Evolutionary conservation across 169 alveolate genomes (phyloP), one percentile per base, ranked within the genome.

Genomic region (Cryptosporidium felis): DNA sequence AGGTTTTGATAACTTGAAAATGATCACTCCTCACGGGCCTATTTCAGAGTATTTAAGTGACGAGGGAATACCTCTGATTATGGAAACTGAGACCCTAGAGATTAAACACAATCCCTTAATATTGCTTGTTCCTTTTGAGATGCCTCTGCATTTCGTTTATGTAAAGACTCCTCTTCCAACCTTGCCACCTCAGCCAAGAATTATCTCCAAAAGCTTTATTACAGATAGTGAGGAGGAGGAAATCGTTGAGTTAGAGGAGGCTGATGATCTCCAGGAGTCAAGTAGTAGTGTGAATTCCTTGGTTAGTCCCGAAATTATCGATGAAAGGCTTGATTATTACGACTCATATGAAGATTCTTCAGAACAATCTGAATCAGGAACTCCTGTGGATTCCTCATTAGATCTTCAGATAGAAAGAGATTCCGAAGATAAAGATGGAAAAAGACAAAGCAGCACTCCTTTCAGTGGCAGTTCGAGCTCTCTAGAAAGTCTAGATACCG

Each of bases 81-180:
- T 4, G 26, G 81, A 65, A 30, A 45, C 81, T n/a, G 81, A 65
- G 23, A 42, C 32, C 4, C 32, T 65, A 28, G 34, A 9, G 5
- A n/a, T 65, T 3, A 26, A 21, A 2, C 81, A 65, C 32, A 45
- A 44, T 26, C n/a, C 62, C 0, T 38, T 65, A 5, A n/a, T 32
- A 9, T 47, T 65, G 21, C 49, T 45, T 1, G 45, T 65, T 45
- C 81, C 81, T n/a, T 10, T 2, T 18, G 32, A 44, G 10, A 14
- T 65, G 62, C 81, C 81, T 3, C 16, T 45, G 59, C 59, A 44
- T 46, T 32, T 65, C 40, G 49, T 5, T 10, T 65, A 65, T 65
- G 53, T 49, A 10, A 65, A 23, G 8, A 46, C 38, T 18, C 81
- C 59, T 32, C 21, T 45, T 3, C 61, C 59, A 44, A 5, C 26